Evolutionary conservation across 805 yeast genomes (phyloP), one percentile per base, ranked within the genome.

Genomic region (Wickerhamiella vanderwaltii): DNA sequence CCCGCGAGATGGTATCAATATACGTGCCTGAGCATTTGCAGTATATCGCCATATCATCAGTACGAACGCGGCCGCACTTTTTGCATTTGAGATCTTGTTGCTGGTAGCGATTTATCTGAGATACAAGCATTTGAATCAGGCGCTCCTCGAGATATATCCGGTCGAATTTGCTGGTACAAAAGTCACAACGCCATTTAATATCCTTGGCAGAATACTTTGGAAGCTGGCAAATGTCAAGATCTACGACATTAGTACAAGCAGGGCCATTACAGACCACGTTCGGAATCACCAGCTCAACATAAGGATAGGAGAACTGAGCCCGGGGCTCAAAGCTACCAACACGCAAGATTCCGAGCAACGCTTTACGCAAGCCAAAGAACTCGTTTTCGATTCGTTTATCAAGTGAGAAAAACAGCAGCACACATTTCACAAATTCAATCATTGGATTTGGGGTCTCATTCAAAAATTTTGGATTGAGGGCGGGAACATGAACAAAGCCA

Each of bases 11-110:
- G 0, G 82, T 74, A 36, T 73, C 77, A 3, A 59, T 64, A n/a
- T 15, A 53, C 29, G 35, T 19, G 1, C 99, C 99, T 0, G 98
- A 88, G 57, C 98, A 91, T 16, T 72, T 61, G 60, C 98, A 93
- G 57, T 75, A 75, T 23, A 66, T 66, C 24, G 85, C 71, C 71
- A 91, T 67, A 47, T 79, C 77, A 50, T 73, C 78, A 26, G 72
- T 75, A 51, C 75, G 74, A 43, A 84, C 65, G 43, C 66, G 72
- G 19, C 72, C 68, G 60, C 98, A 91, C 55, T 82, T 85, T 13
- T 64, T 55, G 59, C 99, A 91, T 51, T 71, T 73, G 51, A 81
- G 64, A 59, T 88, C 97, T 60, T 91, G 99, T 17, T 71, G 64
- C 56, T 74, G 73, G 59, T 71, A 91, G 40, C 66, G 62, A n/a